phyloP scores from a whole-genome alignment of 768 basidiomycete genomes.

The Boletus reticuloceps region DNA sequence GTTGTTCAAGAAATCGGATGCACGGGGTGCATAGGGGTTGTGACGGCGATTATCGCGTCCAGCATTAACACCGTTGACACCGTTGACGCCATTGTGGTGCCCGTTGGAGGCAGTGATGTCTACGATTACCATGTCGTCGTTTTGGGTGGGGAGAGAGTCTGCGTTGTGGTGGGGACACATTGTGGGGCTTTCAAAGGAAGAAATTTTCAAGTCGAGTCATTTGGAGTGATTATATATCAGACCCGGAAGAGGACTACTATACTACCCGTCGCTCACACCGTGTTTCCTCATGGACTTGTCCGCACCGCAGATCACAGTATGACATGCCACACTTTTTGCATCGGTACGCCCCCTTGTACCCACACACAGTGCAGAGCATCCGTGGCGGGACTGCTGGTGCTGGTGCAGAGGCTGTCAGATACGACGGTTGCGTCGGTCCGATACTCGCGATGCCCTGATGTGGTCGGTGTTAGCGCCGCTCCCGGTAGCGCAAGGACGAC shows the following conservation, averaged over 20 bases:
- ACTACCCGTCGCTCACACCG: slow-evolving; percentile 74
- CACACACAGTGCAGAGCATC: slow-evolving; percentile 80
- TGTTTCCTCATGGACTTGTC: slow-evolving; percentile 72
- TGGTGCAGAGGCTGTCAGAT: slow-evolving; percentile 66
- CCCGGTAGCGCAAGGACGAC: slow-evolving; percentile 25
- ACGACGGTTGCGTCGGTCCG: slow-evolving; percentile 56
- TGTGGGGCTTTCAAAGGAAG: too few relatives aligned
- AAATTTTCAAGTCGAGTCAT: too few relatives aligned
- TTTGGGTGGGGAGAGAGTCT: slow-evolving; percentile 42
- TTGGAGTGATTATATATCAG: too few relatives aligned
- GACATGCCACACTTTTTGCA: slow-evolving; percentile 76
- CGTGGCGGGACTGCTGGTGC: slow-evolving; percentile 64
- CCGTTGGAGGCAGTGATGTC: slow-evolving; percentile 39
- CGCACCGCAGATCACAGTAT: slow-evolving; percentile 74
- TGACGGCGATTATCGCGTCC: slow-evolving; percentile 38
- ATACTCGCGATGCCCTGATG: slow-evolving; percentile 56
- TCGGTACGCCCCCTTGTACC: slow-evolving; percentile 78
- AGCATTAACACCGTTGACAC: slow-evolving; percentile 37
- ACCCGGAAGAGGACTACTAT: slow-evolving; percentile 21
- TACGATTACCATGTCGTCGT: slow-evolving; percentile 70
- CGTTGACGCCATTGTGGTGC: slow-evolving; percentile 31
- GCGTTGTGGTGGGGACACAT: slow-evolving; percentile 33
- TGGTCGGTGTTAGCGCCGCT: neutral
- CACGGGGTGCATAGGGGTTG: slow-evolving; percentile 89
- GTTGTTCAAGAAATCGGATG: slow-evolving; percentile 90